Conservation (phyloP, 2,329 filamentous ascomycete genomes). For the Rosellinia necatrix region DNA sequence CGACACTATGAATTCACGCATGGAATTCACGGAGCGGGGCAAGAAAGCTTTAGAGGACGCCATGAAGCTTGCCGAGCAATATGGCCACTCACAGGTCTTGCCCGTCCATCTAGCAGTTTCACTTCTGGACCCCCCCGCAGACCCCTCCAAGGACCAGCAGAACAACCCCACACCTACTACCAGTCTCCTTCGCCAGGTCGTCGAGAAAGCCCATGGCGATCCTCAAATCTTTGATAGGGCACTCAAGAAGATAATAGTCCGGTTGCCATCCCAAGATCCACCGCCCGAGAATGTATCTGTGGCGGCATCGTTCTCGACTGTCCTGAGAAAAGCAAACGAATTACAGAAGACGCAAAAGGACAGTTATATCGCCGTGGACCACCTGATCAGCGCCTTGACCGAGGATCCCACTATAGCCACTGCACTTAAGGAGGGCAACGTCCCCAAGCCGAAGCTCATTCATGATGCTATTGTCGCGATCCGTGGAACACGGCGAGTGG, state of each 20-base stretch:
- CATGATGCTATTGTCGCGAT: conserved; percentile 91
- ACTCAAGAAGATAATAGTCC: conserved; percentile 89
- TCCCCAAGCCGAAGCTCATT: conserved; percentile 88
- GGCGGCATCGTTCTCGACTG: conserved; percentile 78
- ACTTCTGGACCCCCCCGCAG: conserved; percentile 74
- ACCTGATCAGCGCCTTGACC: conserved; percentile 82
- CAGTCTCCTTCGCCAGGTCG: conserved; percentile 91
- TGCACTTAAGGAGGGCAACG: conserved; percentile 81
- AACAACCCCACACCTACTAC: conserved; percentile 68
- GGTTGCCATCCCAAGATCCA: conserved; percentile 91
- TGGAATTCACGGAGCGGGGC: conserved; percentile 93
- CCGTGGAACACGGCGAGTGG: conserved; percentile 88
- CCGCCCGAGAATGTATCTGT: conserved; percentile 87
- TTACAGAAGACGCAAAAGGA: conserved; percentile 98
- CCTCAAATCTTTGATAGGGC: conserved; percentile 84
- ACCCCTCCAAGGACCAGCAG: conserved; percentile 82
- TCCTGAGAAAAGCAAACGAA: conserved; percentile 83
- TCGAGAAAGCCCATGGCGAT: conserved; percentile 93
- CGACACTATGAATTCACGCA: conserved; percentile 69
- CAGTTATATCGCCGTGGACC: conserved; percentile 90
- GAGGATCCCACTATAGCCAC: conserved; percentile 78
- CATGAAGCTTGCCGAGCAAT: conserved; percentile 84
- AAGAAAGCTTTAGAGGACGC: conserved; percentile 89
- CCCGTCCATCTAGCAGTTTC: conserved; percentile 88
- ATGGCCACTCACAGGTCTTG: conserved; percentile 86